Conservation (phyloP, 805 yeast genomes). For the Hanseniaspora hatyaiensis region DNA sequence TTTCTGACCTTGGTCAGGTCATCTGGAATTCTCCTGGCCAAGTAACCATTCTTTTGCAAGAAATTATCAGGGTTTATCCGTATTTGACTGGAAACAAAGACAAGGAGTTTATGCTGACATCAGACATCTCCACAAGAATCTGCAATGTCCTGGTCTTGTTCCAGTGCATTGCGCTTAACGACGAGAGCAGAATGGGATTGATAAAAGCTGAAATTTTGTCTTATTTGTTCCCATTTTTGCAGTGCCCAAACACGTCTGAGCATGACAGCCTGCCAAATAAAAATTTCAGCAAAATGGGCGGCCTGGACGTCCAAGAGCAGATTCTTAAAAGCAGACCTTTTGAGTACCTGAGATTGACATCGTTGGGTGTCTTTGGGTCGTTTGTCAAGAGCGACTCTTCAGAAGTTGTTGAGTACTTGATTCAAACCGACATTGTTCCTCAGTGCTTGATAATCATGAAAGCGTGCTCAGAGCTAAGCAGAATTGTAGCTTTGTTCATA, state of each 20-base stretch:
- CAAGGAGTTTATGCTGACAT: conserved; percentile 66
- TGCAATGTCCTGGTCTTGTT: conserved; percentile 89
- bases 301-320: background rate
- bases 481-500: conserved; percentile 93
- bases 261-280: background rate
- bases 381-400: conserved; percentile 91
- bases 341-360: conserved; percentile 84
- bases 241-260: background rate
- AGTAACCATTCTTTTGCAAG: conserved; percentile 82
- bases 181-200: conserved; percentile 75
- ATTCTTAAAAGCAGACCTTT: conserved; percentile 76
- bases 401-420: conserved; percentile 79
- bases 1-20: conserved; percentile 84
- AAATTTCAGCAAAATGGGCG: background rate
- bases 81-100: conserved; percentile 38
- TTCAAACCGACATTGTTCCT: conserved; percentile 95
- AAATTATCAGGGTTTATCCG: conserved; percentile 83
- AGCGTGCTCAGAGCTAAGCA: conserved; percentile 80
- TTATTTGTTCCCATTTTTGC: conserved; percentile 79
- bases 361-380: conserved; percentile 94
- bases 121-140: conserved; percentile 81
- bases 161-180: conserved; percentile 94
- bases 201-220: conserved; percentile 84
- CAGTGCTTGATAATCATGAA: conserved; percentile 91
- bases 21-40: conserved; percentile 95